phyloP scores from a whole-genome alignment of 73 alveolate genomes.

The Breviolum minutum region DNA sequence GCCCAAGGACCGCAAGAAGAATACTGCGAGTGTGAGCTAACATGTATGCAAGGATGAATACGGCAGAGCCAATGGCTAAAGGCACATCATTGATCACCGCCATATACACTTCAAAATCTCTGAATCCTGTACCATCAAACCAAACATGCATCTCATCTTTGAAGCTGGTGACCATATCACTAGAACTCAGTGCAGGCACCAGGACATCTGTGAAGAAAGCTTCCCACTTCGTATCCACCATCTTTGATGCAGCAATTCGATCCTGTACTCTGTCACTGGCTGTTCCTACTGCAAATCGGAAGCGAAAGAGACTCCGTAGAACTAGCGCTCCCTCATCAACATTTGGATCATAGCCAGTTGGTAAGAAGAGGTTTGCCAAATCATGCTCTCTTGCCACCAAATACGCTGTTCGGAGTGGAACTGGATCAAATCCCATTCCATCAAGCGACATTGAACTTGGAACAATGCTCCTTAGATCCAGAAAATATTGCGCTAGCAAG shows the following conservation, averaged over 20 bases:
- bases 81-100: conserved; percentile 85
- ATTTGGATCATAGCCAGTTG: conserved; percentile 27
- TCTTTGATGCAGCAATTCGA: conserved; percentile 18
- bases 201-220: not conserved
- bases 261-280: conserved; percentile 36
- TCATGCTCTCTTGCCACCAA: conserved; percentile 65
- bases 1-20: conserved; percentile 47
- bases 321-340: conserved; percentile 17
- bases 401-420: conserved; percentile 72
- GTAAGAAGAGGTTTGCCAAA: not conserved
- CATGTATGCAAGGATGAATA: conserved; percentile 68
- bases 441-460: conserved; percentile 58
- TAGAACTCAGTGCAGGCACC: conserved; percentile 17
- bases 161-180: not conserved
- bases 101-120: conserved; percentile 58
- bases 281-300: conserved; percentile 55
- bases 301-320: conserved; percentile 67
- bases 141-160: conserved; percentile 48
- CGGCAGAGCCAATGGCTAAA: conserved; percentile 61
- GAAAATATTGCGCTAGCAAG: too few relatives aligned
- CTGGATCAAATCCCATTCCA: conserved; percentile 85
- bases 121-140: conserved; percentile 77
- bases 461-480: conserved; percentile 55
- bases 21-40: conserved; percentile 73
- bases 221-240: conserved; percentile 53